phyloP scores from a whole-genome alignment of 768 basidiomycete genomes.

The Kwoniella sp. region DNA sequence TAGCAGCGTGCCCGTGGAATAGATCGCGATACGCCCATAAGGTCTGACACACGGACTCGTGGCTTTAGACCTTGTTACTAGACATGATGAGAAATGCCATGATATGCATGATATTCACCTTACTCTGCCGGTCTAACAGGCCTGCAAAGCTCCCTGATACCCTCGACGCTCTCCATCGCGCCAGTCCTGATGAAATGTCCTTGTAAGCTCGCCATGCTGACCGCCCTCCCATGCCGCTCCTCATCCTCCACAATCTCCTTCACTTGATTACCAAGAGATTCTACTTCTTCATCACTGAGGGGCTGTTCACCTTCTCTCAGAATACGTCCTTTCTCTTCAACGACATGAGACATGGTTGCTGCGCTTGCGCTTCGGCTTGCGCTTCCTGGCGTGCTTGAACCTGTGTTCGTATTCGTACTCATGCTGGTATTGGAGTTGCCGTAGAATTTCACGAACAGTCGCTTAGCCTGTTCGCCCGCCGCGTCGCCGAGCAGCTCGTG shows the following conservation, averaged over 20 bases:
- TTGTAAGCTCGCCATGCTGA: constrained; percentile 96
- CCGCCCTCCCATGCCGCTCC: constrained; percentile 62
- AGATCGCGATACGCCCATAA: no score
- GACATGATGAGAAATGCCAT: no score
- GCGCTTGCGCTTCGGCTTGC: no score
- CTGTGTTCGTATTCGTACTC: no score
- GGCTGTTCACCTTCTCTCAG: constrained; percentile 51
- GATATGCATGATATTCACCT: neutral
- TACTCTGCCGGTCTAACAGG: neutral
- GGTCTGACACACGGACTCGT: no score
- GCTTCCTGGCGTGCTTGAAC: constrained; percentile 56
- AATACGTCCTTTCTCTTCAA: constrained; percentile 38
- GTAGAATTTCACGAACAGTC: constrained; percentile 84
- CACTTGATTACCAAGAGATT: constrained; percentile 63
- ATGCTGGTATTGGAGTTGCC: constrained; percentile 55
- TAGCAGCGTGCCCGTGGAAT: neutral
- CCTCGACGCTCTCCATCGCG: constrained; percentile 63
- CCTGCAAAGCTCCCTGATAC: constrained; percentile 22
- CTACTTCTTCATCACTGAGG: constrained; percentile 51
- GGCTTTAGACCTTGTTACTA: no score
- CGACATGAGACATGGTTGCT: constrained; percentile 27
- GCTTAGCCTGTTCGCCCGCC: constrained; percentile 72
- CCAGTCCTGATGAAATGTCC: constrained; percentile 82
- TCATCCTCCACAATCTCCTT: constrained; percentile 64
- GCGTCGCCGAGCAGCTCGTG: constrained; percentile 83